Evolutionary conservation across 2,329 filamentous ascomycete genomes (phyloP).

Genomic region (Pseudogymnoascus pannorum): DNA sequence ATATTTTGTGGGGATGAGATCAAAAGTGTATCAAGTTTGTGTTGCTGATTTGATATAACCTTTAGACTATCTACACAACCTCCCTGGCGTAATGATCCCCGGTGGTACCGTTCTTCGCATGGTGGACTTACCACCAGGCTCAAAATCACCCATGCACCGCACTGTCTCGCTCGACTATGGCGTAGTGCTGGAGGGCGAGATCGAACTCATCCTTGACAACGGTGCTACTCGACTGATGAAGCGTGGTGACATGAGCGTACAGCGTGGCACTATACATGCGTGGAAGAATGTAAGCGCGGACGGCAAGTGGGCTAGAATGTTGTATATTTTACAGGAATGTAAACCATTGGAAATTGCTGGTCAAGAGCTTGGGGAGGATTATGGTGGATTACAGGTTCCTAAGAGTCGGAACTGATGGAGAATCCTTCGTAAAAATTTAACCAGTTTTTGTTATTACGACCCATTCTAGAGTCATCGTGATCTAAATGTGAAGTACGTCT

Average conservation of each 20-base stretch:
- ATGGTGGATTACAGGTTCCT: conserved; percentile 13
- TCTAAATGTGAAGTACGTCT: not conserved
- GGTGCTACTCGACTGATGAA: conserved; percentile 18
- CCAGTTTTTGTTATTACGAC: not conserved
- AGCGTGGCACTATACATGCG: conserved; percentile 24
- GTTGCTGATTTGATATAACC: not conserved
- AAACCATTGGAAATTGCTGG: conserved; percentile 15
- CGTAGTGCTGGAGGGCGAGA: conserved; percentile 22
- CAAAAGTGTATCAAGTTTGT: not conserved
- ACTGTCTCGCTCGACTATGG: conserved; percentile 24
- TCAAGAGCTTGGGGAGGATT: conserved; percentile 17
- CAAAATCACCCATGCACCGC: conserved; percentile 21
- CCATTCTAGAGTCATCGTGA: not conserved
- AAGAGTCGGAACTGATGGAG: not conserved
- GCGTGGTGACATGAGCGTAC: conserved; percentile 20
- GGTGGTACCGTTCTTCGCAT: conserved; percentile 19
- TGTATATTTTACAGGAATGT: conserved; percentile 21
- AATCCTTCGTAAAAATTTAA: not conserved
- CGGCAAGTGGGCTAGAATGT: conserved; percentile 20
- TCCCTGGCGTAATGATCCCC: conserved; percentile 15
- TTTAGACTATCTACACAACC: conserved; percentile 11
- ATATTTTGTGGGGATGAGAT: not conserved
- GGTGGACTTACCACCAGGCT: conserved; percentile 22
- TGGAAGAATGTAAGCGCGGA: conserved; percentile 22
- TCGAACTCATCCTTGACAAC: conserved; percentile 22